A percentile compares a stretch with the other conserved stretches of the same genome.
Evolutionary conservation across 768 basidiomycete species (phyloP).

Genomic region (Coprinopsis strossmayeri): DNA sequence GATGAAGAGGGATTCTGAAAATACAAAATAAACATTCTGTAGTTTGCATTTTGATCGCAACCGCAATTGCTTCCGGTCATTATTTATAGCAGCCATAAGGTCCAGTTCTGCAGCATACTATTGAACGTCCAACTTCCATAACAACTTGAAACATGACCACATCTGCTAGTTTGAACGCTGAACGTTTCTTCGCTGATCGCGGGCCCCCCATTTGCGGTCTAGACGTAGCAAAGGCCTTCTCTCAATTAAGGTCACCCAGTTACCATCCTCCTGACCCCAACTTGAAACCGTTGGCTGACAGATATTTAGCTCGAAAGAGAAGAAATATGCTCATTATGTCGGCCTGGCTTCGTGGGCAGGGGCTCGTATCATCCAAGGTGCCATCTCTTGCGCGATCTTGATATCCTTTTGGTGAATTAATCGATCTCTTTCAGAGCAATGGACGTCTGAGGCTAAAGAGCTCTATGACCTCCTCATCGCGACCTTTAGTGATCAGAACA

Average conservation of each 20-base stretch:
- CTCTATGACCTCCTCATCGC: conserved; percentile 69
- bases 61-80: background rate
- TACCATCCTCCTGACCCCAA: background rate
- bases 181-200: conserved; percentile 73
- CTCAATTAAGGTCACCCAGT: conserved; percentile 48
- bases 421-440: conserved; percentile 46
- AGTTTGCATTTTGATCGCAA: background rate
- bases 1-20: conserved; percentile 16
- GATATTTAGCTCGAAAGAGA: conserved; percentile 56
- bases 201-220: conserved; percentile 70
- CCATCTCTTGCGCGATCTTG: background rate
- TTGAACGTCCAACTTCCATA: background rate
- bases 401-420: background rate
- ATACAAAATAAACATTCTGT: background rate
- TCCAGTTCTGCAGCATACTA: no score
- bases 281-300: conserved; percentile 1
- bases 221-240: conserved; percentile 61
- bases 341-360: conserved; percentile 78
- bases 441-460: conserved; percentile 63
- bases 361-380: conserved; percentile 69
- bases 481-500: conserved; percentile 52
- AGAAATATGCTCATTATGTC: conserved; percentile 72
- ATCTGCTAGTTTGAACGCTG: conserved; percentile 29
- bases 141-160: conserved; percentile 20
- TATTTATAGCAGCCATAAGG: no score